Evolutionary conservation across 805 yeast species (phyloP), one percentile per base, ranked within the genome.

Genomic region (Schwanniomyces pseudopolymorphus): DNA sequence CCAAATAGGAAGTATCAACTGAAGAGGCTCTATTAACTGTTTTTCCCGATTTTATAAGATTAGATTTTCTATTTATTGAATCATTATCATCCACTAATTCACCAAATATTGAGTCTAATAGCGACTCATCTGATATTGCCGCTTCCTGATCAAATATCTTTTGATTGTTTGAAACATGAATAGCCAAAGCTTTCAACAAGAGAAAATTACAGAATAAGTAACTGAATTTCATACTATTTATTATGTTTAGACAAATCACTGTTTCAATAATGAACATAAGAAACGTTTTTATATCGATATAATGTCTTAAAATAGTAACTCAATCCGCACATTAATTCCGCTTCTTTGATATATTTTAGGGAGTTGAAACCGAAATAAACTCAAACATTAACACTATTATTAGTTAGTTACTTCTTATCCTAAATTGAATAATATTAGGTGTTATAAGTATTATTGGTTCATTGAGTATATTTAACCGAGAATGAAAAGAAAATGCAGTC

Each of bases 51-150:
- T 31, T 14, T 2, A 31, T 16, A 3, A 21, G 19, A 19, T 22
- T 14, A 33, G 20, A 14, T 41, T 31, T 41, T 41, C 26, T 24
- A 41, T 31, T 28, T 19, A 10, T 13, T 3, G 57, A 44, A 9
- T 49, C 49, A 19, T 45, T 47, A 36, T 51, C 48, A 37, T 47
- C 40, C 3, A 64, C 66, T 11, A 64, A 40, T 16, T 58, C 61
- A 4, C 67, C 67, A 38, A 60, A 64, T 11, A 64, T 45, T 2
- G 59, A 51, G 39, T 64, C 69, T 33, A 64, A 40, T 33, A 57
- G 57, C 7, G 51, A 19, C 20, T 40, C 40, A 13, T 40, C 44
- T 4, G 9, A 4, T 3, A 4, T n/a, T n/a, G n/a, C n/a, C n/a
- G n/a, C n/a, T 17, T 20, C 22, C 22, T 39, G 22, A n/a, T 3